Conservation (phyloP, 441 rosid species). For the Populus hybrid region DNA sequence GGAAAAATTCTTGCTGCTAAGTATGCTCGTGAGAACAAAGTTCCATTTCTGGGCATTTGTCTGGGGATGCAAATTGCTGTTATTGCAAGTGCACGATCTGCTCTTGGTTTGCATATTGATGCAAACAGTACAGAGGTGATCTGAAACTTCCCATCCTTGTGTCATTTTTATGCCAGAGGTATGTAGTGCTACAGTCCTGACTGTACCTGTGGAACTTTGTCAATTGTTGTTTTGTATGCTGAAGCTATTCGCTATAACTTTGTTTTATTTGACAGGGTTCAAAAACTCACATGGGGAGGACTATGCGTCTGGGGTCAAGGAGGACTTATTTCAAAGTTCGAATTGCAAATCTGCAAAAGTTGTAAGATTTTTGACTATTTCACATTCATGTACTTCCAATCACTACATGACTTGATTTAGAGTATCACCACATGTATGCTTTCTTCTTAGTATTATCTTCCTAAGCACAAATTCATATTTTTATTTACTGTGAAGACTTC, state of each 20-base stretch:
- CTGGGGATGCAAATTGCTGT: slow-evolving; percentile 98
- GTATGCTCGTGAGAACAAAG: slow-evolving; percentile 74
- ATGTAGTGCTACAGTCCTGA: not conserved
- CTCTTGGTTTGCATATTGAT: slow-evolving; percentile 62
- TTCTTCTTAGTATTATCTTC: not conserved
- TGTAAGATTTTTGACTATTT: slow-evolving; percentile 41
- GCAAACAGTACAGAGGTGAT: slow-evolving; percentile 92
- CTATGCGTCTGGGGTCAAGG: slow-evolving; percentile 89
- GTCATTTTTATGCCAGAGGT: slow-evolving; percentile 97
- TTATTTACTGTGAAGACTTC: not conserved
- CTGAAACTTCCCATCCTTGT: slow-evolving; percentile 64
- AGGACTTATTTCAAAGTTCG: slow-evolving; percentile 62
- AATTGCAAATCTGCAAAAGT: slow-evolving; percentile 74
- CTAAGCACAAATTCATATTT: not conserved
- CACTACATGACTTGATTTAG: not conserved
- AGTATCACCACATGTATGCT: not conserved
- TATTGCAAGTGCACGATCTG: slow-evolving; percentile 69
- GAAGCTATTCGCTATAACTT: not conserved
- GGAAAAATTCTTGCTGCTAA: slow-evolving; percentile 89
- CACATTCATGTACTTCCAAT: slow-evolving; percentile 1
- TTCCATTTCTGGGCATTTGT: slow-evolving; percentile 90
- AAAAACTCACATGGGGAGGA: slow-evolving; percentile 90
- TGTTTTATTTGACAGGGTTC: slow-evolving; percentile 48
- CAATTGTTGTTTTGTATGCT: slow-evolving; percentile 3
- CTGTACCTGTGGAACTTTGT: not conserved